phyloP scores from a whole-genome alignment of 495 filamentous ascomycete species.

The Tirmania nivea region DNA sequence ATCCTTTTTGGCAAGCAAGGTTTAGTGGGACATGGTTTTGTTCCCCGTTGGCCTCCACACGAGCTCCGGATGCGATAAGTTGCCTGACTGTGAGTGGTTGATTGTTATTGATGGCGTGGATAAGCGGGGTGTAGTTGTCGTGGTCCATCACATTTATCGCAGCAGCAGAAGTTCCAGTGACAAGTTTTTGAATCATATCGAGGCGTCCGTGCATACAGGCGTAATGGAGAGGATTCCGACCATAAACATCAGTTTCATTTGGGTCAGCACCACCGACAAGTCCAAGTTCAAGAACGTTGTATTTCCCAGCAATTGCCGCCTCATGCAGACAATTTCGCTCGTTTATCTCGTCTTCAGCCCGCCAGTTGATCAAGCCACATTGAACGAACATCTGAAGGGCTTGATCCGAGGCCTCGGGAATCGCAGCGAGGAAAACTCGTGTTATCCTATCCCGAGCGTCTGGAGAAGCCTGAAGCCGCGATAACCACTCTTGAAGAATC shows the following conservation, averaged over 20 bases:
- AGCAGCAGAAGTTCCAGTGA: slow-evolving; percentile 28
- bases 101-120: slow-evolving; percentile 78
- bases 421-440: slow-evolving; percentile 66
- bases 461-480: slow-evolving; percentile 30
- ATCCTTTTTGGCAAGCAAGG: slow-evolving; percentile 81
- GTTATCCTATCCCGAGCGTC: slow-evolving; percentile 55
- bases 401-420: slow-evolving; percentile 62
- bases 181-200: slow-evolving; percentile 55
- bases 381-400: slow-evolving; percentile 54
- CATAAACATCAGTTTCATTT: slow-evolving; percentile 51
- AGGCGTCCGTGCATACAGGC: slow-evolving; percentile 83
- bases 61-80: slow-evolving; percentile 47
- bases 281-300: slow-evolving; percentile 51
- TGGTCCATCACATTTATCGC: slow-evolving; percentile 78
- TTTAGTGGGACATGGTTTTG: slow-evolving; percentile 87
- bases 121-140: slow-evolving; percentile 89
- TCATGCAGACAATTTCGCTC: slow-evolving; percentile 91
- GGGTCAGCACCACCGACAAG: slow-evolving; percentile 39
- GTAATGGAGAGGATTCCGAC: slow-evolving; percentile 82
- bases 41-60: slow-evolving; percentile 60
- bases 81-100: slow-evolving; percentile 56
- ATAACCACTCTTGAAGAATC: slow-evolving; percentile 40
- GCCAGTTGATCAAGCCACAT: slow-evolving; percentile 63
- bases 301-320: slow-evolving; percentile 70
- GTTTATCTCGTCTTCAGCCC: slow-evolving; percentile 88